phyloP scores from a whole-genome alignment of 305 asterid species.

The Fraxinus angustifolia region DNA sequence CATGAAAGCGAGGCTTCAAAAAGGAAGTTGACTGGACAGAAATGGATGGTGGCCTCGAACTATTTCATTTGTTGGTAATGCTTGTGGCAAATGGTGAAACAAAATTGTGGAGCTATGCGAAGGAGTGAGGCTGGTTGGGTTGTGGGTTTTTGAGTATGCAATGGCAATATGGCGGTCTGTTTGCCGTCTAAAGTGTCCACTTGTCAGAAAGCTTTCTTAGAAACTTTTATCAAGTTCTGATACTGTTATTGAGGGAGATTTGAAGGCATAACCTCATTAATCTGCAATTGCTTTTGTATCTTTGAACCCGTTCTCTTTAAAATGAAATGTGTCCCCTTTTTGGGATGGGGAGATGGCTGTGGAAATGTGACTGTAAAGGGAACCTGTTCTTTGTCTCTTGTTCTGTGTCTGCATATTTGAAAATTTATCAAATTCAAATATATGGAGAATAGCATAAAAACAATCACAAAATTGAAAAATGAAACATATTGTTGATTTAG shows the following conservation, averaged over 20 bases:
- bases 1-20: background rate
- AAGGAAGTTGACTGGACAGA: background rate
- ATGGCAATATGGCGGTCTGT: background rate
- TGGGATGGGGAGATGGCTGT: background rate
- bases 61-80: background rate
- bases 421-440: background rate
- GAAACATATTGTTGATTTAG: background rate
- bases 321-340: background rate
- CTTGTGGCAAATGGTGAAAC: background rate
- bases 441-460: background rate
- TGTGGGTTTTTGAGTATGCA: background rate
- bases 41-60: background rate
- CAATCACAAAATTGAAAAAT: background rate
- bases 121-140: background rate
- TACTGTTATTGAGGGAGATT: background rate
- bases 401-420: background rate
- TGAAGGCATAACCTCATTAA: background rate
- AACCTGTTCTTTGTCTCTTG: background rate
- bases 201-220: background rate
- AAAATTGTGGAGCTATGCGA: background rate
- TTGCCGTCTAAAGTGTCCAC: background rate
- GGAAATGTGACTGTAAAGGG: background rate
- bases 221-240: background rate
- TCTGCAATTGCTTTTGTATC: background rate
- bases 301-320: background rate